These are phyloP conservation scores for Erythrophleum fordii DNA, from an alignment of 306 rosid genomes.

Conservation along the genomic window DNA sequence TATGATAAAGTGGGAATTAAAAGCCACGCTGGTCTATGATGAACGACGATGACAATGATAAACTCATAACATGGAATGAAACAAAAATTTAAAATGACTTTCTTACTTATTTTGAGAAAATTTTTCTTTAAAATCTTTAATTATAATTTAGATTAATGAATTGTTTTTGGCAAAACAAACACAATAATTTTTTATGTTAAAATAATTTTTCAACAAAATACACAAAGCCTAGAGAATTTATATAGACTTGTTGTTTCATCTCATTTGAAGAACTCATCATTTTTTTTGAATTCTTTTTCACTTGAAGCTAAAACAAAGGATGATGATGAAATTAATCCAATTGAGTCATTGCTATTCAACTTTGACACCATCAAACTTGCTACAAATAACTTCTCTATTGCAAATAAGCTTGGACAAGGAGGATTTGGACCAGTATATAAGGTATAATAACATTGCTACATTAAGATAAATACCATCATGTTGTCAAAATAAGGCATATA, in stretches of 20 bases:
- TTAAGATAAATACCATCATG: neutral
- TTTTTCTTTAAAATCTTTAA: neutral
- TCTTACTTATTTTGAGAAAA: neutral
- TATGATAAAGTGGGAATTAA: no score
- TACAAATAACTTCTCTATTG: slow-evolving; percentile 39
- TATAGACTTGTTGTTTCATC: neutral
- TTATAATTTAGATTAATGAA: neutral
- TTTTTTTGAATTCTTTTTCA: neutral
- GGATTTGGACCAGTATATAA: slow-evolving; percentile 48
- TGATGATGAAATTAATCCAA: slow-evolving; percentile 27
- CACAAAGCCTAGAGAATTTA: neutral
- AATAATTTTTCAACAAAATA: neutral
- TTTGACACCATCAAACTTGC: slow-evolving; percentile 36
- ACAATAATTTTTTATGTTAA: neutral
- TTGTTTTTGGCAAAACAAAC: neutral
- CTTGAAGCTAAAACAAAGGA: neutral
- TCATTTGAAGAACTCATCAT: neutral
- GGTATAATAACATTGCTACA: slow-evolving; percentile 17
- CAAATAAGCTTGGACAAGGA: slow-evolving; percentile 48
- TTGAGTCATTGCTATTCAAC: slow-evolving; percentile 32
- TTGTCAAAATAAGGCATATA: neutral
- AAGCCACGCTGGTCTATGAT: no score
- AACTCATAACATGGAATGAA: no score
- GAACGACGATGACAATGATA: no score
- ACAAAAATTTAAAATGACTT: neutral